phyloP scores from a whole-genome alignment of 139 green algal genomes.

The Coelastrella sp. region DNA sequence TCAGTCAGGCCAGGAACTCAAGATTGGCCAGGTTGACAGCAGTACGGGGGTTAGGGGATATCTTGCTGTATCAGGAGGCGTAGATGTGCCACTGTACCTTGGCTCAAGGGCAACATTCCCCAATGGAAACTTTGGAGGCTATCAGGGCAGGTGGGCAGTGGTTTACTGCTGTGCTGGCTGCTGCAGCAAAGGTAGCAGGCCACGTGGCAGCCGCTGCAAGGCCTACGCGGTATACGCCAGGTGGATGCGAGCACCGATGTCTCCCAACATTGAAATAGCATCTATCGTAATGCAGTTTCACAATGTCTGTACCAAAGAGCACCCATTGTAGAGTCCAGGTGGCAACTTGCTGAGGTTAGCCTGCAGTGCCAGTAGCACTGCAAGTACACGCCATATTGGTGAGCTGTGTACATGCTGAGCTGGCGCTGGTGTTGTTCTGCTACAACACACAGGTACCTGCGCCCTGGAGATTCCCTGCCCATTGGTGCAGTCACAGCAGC shows the following conservation, averaged over 20 bases:
- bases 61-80: constrained; percentile 80
- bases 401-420: too few species aligned
- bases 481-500: constrained; percentile 28
- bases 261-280: too few species aligned
- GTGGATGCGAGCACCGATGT: too few species aligned
- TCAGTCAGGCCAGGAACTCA: constrained; percentile 56
- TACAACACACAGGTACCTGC: constrained; percentile 61
- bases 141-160: constrained; percentile 67
- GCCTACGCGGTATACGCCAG: too few species aligned
- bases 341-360: too few species aligned
- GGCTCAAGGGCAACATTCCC: constrained; percentile 84
- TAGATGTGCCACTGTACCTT: constrained; percentile 85
- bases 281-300: too few species aligned
- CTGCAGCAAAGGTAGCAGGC: background rate
- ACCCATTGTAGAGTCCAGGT: too few species aligned
- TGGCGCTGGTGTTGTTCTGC: background rate
- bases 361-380: too few species aligned
- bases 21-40: constrained; percentile 58
- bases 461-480: constrained; percentile 72
- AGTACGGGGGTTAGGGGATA: constrained; percentile 74
- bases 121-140: constrained; percentile 81
- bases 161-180: background rate
- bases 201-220: too few species aligned
- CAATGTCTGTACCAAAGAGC: too few species aligned
- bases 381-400: too few species aligned